phyloP scores from a whole-genome alignment of 169 alveolate species.

The Prorocentrum cordatum region DNA sequence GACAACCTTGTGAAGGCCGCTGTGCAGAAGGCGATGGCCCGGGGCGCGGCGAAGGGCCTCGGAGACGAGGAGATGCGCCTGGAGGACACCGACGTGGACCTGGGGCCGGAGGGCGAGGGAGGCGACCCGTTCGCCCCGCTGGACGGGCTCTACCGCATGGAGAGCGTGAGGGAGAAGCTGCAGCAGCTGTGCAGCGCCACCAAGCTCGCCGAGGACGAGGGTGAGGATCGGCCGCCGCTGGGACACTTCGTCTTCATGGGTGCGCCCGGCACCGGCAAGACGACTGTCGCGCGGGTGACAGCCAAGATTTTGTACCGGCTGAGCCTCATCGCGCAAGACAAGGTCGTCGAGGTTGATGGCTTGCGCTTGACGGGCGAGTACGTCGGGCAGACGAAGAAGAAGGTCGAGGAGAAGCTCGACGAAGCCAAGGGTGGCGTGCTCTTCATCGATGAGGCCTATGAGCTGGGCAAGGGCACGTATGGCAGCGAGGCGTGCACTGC shows the following conservation, averaged over 20 bases:
- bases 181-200: constrained; percentile 41
- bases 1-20: constrained; percentile 36
- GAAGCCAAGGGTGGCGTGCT: constrained; percentile 58
- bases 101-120: constrained; percentile 18
- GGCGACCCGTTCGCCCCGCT: constrained; percentile 38
- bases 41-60: no score
- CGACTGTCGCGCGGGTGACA: constrained; percentile 50
- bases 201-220: constrained; percentile 32
- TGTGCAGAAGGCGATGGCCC: neutral
- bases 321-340: neutral
- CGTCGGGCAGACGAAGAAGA: constrained; percentile 35
- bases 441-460: constrained; percentile 64
- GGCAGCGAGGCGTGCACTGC: constrained; percentile 42
- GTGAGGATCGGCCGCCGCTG: constrained; percentile 25
- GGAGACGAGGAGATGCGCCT: neutral
- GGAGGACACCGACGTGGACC: constrained; percentile 1
- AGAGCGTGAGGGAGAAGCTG: constrained; percentile 6
- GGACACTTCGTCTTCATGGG: constrained; percentile 56
- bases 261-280: constrained; percentile 64
- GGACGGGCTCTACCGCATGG: constrained; percentile 47
- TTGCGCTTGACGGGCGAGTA: constrained; percentile 32
- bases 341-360: neutral
- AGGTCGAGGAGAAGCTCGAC: constrained; percentile 27
- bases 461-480: constrained; percentile 30
- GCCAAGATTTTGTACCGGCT: constrained; percentile 19